Evolutionary conservation across 2,329 filamentous ascomycete species (phyloP), one percentile per base, ranked within the genome.

Genomic region (Volutella citrinella): DNA sequence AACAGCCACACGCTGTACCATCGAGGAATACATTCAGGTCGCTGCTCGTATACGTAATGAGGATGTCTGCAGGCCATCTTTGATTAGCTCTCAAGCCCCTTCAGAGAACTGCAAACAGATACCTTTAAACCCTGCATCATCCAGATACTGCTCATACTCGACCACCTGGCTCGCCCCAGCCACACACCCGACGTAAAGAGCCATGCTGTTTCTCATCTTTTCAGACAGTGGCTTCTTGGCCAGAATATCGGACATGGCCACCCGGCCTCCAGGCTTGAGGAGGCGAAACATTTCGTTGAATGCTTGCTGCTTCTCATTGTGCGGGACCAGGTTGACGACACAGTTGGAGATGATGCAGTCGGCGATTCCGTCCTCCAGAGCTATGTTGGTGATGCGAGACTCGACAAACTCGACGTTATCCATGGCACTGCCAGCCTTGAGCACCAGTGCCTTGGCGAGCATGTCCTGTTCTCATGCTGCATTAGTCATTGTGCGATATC

Each of bases 331-430:
- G 43, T 80, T 81, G 39, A 82, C 59, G 17, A 80, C 76, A 39
- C 78, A 84, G 56, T 83, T 84, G 42, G 70, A 76, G 43, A 82
- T 78, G 36, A 83, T 69, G 46, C 72, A 73, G 54, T 80, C 66
- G 10, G 33, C 33, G 20, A 17, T 29, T 19, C 27, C 27, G 27
- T 29, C 15, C 16, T 18, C 27, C 11, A 80, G 56, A 0, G 66
- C 56, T 14, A 79, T 69, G 5, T 58, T 45, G 1, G 71, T 78
- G 48, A 82, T 80, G 13, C 48, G 50, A 4, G 65, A 60, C 38
- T 76, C 56, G 37, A 79, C 45, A 37, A 82, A 80, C 10, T 59
- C 48, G 4, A 70, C 63, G 44, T 80, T 80, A 6, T 45, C 39
- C 5, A 57, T 55, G 1, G 54, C 45, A 1, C 58, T 52, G 13